phyloP scores from a whole-genome alignment of 176 grass and related monocot species.

The Paspalum notatum region DNA sequence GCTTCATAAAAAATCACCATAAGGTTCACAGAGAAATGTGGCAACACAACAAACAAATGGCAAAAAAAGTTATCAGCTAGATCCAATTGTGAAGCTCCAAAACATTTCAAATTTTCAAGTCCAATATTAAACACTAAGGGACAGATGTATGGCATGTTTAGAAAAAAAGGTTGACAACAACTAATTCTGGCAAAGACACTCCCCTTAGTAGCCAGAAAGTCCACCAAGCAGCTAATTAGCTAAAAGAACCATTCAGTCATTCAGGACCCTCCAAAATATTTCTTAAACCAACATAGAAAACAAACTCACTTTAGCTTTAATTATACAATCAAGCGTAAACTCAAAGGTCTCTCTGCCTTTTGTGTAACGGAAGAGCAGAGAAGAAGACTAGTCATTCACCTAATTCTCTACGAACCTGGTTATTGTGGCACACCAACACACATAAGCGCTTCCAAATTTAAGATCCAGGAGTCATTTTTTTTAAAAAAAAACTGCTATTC shows the following conservation, averaged over 20 bases:
- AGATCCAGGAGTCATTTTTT: background rate
- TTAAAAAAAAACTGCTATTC: background rate
- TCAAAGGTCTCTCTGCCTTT: background rate
- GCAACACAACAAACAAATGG: background rate
- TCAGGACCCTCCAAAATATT: background rate
- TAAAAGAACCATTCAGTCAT: background rate
- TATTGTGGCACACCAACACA: background rate
- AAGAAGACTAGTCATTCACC: background rate
- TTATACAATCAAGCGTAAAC: background rate
- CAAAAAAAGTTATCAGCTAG: background rate
- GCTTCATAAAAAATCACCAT: slow-evolving; percentile 43
- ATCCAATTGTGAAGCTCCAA: background rate
- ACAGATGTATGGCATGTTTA: background rate
- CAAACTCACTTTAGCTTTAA: background rate
- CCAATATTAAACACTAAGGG: slow-evolving; percentile 30
- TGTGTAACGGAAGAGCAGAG: background rate
- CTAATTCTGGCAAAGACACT: background rate
- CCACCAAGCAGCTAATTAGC: background rate
- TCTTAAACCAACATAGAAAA: background rate
- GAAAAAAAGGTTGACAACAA: background rate
- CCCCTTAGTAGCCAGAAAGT: background rate
- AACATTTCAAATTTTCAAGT: slow-evolving; percentile 31
- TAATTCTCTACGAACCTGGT: background rate
- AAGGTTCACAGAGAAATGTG: slow-evolving; percentile 14
- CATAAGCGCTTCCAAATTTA: background rate